Evolutionary conservation across 1,284 basidiomycete genomes (phyloP).

Genomic region (Lentinus polychrous): DNA sequence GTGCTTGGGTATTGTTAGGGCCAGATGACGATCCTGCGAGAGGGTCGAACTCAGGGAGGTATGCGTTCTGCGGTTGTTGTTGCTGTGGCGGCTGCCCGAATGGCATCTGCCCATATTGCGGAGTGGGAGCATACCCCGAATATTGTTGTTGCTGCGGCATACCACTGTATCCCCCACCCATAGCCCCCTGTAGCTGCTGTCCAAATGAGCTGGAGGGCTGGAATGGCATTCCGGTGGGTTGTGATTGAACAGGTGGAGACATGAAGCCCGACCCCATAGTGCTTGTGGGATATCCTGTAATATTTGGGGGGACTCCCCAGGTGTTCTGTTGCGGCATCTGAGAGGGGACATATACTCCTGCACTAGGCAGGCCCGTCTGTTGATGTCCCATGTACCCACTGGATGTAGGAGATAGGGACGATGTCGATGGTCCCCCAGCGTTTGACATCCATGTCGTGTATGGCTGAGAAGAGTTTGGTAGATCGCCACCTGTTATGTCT

Average conservation of each 20-base stretch:
- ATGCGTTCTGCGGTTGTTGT: slow-evolving; percentile 19
- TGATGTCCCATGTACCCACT: slow-evolving; percentile 10
- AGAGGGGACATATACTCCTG: slow-evolving; percentile 10
- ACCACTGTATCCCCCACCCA: slow-evolving; percentile 17
- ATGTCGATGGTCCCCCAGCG: slow-evolving; percentile 13
- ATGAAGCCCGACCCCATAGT: slow-evolving; percentile 13
- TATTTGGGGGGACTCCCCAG: slow-evolving; percentile 13
- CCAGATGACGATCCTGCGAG: slow-evolving; percentile 13
- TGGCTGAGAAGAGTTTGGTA: slow-evolving; percentile 15
- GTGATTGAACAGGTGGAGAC: slow-evolving; percentile 12
- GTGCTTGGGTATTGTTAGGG: slow-evolving; percentile 1
- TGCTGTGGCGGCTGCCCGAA: slow-evolving; percentile 22
- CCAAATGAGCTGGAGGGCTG: slow-evolving; percentile 28
- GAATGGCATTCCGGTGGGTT: slow-evolving; percentile 23
- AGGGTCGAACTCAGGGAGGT: slow-evolving; percentile 31
- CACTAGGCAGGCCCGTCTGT: slow-evolving; percentile 14
- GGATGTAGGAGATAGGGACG: slow-evolving; percentile 10
- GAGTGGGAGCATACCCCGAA: slow-evolving; percentile 18
- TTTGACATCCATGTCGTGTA: slow-evolving; percentile 25
- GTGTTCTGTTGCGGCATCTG: slow-evolving; percentile 16
- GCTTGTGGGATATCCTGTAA: slow-evolving; percentile 15
- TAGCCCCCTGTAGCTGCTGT: slow-evolving; percentile 27
- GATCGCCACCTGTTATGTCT: slow-evolving; percentile 22
- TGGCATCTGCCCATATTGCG: slow-evolving; percentile 16
- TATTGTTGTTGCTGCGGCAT: slow-evolving; percentile 17